Percentiles rank a stretch among this genome's conserved stretches.
phyloP scores from a whole-genome alignment of 768 basidiomycete species.

The Lactarius deliciosus region DNA sequence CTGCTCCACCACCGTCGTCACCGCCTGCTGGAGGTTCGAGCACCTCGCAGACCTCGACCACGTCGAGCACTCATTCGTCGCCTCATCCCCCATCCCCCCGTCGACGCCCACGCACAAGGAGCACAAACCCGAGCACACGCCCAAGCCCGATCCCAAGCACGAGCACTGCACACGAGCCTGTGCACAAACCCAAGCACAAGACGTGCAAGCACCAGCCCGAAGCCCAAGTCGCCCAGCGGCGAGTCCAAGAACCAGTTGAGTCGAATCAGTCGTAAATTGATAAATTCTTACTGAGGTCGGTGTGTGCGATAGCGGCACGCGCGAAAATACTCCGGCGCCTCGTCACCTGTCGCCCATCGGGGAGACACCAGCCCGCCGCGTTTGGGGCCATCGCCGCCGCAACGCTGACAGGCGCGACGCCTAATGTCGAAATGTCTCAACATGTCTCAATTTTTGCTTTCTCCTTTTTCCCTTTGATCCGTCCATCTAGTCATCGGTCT shows the following conservation, averaged over 20 bases:
- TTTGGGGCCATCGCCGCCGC: slow-evolving; percentile 10
- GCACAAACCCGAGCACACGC: background rate
- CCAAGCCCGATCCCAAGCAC: background rate
- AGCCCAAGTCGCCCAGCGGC: background rate
- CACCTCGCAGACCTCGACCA: too few relatives aligned
- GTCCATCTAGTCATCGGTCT: background rate
- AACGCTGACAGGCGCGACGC: background rate
- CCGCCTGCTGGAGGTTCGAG: too few relatives aligned
- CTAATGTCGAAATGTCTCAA: background rate
- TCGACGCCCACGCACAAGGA: too few relatives aligned
- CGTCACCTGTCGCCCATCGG: background rate
- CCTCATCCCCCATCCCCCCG: too few relatives aligned
- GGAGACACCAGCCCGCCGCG: background rate
- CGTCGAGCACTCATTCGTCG: too few relatives aligned
- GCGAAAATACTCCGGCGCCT: background rate
- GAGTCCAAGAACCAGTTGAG: background rate
- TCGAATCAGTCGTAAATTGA: background rate
- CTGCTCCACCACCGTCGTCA: background rate
- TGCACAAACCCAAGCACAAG: too few relatives aligned
- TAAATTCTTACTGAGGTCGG: background rate
- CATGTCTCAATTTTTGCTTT: too few relatives aligned
- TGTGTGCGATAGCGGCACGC: background rate
- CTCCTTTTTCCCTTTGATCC: background rate
- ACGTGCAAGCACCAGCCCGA: background rate
- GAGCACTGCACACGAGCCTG: too few relatives aligned